Evolutionary conservation across 106 monocot species (phyloP).

Genomic region (Dendrobium chrysotoxum): DNA sequence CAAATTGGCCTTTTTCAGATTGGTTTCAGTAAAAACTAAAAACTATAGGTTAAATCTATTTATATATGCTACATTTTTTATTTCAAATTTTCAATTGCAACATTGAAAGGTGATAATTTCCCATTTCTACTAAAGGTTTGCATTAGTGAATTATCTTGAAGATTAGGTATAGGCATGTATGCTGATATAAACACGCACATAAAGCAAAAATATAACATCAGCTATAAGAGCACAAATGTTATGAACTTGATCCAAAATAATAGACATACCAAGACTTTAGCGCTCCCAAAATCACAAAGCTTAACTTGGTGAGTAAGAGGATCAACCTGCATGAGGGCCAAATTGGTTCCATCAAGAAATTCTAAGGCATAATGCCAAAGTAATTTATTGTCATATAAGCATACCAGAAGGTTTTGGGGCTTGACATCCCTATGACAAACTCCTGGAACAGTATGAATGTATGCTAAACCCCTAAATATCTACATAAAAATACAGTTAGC

Average conservation of each 20-base stretch:
- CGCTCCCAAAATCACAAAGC: constrained; percentile 54
- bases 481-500: constrained; percentile 15
- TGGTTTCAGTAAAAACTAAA: neutral
- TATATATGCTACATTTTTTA: neutral
- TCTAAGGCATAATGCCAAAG: neutral
- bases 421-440: constrained; percentile 94
- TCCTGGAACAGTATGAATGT: constrained; percentile 77
- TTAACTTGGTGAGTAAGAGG: constrained; percentile 45
- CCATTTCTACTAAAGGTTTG: neutral
- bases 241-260: neutral
- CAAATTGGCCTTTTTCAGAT: neutral
- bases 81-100: neutral
- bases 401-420: constrained; percentile 89
- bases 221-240: neutral
- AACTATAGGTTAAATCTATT: neutral
- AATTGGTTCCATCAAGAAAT: neutral
- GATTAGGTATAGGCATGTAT: neutral
- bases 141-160: neutral
- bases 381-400: constrained; percentile 7
- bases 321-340: constrained; percentile 26
- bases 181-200: neutral
- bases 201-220: neutral
- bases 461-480: constrained; percentile 89
- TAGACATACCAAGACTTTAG: constrained; percentile 39
- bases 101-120: neutral